Conservation (phyloP, 2,329 filamentous ascomycete species). For the Boeremia exigua region DNA sequence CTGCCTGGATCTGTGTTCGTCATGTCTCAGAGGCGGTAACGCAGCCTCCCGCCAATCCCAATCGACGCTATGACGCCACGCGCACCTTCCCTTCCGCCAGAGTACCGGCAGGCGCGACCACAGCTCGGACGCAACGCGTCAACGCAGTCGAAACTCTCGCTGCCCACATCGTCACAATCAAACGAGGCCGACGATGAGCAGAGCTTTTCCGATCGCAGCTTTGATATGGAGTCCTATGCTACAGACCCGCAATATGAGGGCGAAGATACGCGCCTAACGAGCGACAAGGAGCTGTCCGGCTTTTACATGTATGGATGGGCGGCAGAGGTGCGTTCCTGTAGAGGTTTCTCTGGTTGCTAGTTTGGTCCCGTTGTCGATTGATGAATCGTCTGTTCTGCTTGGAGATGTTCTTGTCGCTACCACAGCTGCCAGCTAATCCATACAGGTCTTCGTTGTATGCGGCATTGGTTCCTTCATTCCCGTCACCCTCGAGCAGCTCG, state of each 20-base stretch:
- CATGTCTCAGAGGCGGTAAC: slow-evolving; percentile 14
- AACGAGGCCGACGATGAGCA: slow-evolving; percentile 55
- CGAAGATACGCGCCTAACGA: slow-evolving; percentile 89
- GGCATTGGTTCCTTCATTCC: slow-evolving; percentile 88
- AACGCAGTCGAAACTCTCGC: slow-evolving; percentile 42
- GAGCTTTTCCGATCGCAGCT: slow-evolving; percentile 39
- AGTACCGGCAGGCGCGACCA: slow-evolving; percentile 33
- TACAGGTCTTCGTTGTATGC: slow-evolving; percentile 84
- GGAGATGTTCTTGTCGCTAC: background rate
- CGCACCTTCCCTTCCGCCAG: slow-evolving; percentile 13
- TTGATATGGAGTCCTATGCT: slow-evolving; percentile 43
- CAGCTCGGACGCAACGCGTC: slow-evolving; percentile 41
- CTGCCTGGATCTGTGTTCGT: slow-evolving; percentile 5
- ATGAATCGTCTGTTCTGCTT: background rate
- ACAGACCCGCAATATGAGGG: slow-evolving; percentile 68
- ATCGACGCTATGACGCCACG: slow-evolving; percentile 39
- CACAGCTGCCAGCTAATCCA: slow-evolving; percentile 6
- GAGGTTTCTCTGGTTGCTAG: background rate
- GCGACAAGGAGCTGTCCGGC: slow-evolving; percentile 82
- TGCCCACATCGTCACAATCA: slow-evolving; percentile 44
- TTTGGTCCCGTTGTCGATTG: too few species aligned
- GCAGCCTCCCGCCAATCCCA: slow-evolving; percentile 32
- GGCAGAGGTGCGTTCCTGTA: slow-evolving; percentile 66
- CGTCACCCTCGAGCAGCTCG: slow-evolving; percentile 91
- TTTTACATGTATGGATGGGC: slow-evolving; percentile 98